Percentiles rank a stretch among this genome's conserved stretches.
Conservation (phyloP, 495 filamentous ascomycete species). For the Penicillium dipodomyicola region DNA sequence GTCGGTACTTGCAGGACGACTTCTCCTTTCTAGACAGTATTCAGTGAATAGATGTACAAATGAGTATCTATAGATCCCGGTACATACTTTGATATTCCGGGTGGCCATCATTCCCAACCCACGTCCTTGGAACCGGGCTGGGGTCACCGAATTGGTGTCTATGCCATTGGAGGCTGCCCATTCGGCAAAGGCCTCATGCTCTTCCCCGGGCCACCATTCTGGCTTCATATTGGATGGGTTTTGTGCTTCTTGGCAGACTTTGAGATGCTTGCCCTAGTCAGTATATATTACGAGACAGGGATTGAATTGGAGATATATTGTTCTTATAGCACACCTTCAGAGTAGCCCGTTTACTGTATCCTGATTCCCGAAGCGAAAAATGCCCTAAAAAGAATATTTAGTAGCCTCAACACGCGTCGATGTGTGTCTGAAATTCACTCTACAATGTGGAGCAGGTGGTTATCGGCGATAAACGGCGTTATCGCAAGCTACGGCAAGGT, state of each 20-base stretch:
- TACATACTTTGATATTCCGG: slow-evolving; percentile 56
- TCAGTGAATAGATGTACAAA: background rate
- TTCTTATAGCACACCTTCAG: background rate
- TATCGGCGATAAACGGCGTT: slow-evolving; percentile 28
- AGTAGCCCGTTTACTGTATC: background rate
- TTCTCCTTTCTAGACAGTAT: slow-evolving; percentile 42
- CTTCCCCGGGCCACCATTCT: slow-evolving; percentile 41
- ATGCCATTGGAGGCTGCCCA: slow-evolving; percentile 64
- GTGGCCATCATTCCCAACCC: slow-evolving; percentile 75
- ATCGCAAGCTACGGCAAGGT: slow-evolving; percentile 29
- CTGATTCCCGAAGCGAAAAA: background rate
- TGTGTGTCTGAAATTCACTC: slow-evolving; percentile 7
- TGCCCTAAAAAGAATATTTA: background rate
- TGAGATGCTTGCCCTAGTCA: slow-evolving; percentile 1
- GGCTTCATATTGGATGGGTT: slow-evolving; percentile 27
- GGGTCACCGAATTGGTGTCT: slow-evolving; percentile 56
- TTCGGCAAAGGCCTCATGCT: slow-evolving; percentile 52
- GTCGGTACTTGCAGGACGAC: slow-evolving; percentile 63
- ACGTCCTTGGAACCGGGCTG: slow-evolving; percentile 58
- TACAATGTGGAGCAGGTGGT: slow-evolving; percentile 12
- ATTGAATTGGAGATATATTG: background rate
- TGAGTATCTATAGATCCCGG: background rate
- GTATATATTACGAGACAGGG: slow-evolving; percentile 1
- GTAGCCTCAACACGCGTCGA: slow-evolving; percentile 7
- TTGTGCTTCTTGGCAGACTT: background rate